Base-by-base conservation (phyloP, 208 protist genomes). In the Leishmania braziliensis region DNA sequence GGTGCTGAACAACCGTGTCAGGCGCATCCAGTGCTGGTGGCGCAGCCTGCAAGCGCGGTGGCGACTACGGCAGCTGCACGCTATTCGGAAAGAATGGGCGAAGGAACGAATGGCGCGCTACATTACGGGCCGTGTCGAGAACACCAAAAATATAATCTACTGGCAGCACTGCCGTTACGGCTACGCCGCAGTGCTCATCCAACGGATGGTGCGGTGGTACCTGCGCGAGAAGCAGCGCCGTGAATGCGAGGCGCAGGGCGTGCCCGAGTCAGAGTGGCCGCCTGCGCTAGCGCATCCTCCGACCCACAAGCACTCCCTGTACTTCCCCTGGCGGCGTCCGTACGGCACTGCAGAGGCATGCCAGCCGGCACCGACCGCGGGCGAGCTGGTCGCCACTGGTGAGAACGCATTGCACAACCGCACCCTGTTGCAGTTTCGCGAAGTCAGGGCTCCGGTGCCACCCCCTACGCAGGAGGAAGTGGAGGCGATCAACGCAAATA, bases 1-100 rank as follows among this genome's bases (percentile, higher is more conserved):
- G 39, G 79, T 90, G 70, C 83, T 93, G 39, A 88, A 86, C 75
- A 63, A 77, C n/a, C 90, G 90, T 43, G 91, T 91, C 10, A 89
- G 78, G 33, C 82, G 79, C 53, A 94, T 95, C 71, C 94, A 97
- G 85, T 93, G 92, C 86, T 97, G 90, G 91, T 97, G 94, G 92
- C 94, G 94, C 62, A 77, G 63, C 29, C 54, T 93, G 23, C 70
- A 75, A 26, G 89, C 94, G 4, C 70, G 77, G 23, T 87, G 86
- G 84, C 81, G 80, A 63, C 79, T 74, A 23, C 78, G 83, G n/a
- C 77, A 84, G 58, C 84, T 94, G 48, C 48, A 77, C 3, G 69
- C 48, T 33, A 46, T 97, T 36, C 85, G 88, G 58, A 58, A 90
- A 29, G 75, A 89, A 77, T 97, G 90, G 89, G 72, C 87, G 2